A percentile compares a stretch with the other conserved stretches of the same genome.
Conservation (phyloP, 768 basidiomycete genomes). For the Suillus tomentosus region DNA sequence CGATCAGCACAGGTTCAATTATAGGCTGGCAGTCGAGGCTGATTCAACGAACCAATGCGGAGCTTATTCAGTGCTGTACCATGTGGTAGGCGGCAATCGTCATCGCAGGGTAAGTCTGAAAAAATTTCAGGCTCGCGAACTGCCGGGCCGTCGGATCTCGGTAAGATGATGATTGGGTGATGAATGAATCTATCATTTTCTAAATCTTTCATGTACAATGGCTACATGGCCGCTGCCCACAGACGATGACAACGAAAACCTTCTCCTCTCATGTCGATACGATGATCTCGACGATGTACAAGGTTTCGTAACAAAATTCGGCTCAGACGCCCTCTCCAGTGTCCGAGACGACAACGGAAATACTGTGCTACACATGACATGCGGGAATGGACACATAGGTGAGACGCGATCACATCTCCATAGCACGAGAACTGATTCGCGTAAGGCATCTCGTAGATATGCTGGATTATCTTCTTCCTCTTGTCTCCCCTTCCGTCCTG, state of each 20-base stretch:
- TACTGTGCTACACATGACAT: conserved; percentile 82
- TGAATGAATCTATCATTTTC: not conserved
- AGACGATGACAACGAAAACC: conserved; percentile 64
- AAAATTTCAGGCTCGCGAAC: too few relatives aligned
- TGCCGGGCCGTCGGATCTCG: not conserved
- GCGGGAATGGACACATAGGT: conserved; percentile 90
- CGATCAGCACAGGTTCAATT: not conserved
- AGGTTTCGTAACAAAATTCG: conserved; percentile 62
- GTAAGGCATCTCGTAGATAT: conserved; percentile 63
- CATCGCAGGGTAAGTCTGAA: too few relatives aligned
- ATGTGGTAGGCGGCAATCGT: too few relatives aligned
- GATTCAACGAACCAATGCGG: not conserved
- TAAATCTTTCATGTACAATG: conserved; percentile 10
- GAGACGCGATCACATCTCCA: conserved; percentile 24
- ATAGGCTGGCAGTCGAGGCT: not conserved
- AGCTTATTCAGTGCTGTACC: not conserved
- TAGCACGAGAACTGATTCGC: conserved; percentile 37
- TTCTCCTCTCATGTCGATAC: conserved; percentile 84
- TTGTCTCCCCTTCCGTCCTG: conserved; percentile 54
- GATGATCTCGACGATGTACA: conserved; percentile 83
- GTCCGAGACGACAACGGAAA: conserved; percentile 79
- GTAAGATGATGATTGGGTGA: too few relatives aligned
- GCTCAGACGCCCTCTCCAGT: conserved; percentile 45
- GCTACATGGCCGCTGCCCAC: conserved; percentile 29
- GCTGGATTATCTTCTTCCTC: conserved; percentile 71